phyloP scores from a whole-genome alignment of 371 early-diverging fungal species.

The Mortierella sp. region DNA sequence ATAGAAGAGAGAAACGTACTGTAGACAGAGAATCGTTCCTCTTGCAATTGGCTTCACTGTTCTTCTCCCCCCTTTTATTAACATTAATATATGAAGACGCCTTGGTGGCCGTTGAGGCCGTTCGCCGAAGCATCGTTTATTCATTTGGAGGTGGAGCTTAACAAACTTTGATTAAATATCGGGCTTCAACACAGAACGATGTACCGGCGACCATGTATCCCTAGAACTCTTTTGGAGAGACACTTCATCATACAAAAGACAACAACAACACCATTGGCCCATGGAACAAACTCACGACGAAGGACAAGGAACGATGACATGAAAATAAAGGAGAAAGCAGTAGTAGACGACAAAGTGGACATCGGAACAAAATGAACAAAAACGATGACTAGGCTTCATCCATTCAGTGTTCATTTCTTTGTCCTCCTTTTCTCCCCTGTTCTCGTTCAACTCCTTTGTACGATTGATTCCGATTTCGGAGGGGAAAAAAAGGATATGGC shows the following conservation, averaged over 20 bases:
- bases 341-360: neutral
- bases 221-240: neutral
- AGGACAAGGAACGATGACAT: neutral
- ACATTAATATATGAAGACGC: too few species aligned
- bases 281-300: neutral
- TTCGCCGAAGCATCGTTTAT: neutral
- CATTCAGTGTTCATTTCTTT: neutral
- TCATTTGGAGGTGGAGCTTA: too few species aligned
- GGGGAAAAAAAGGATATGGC: neutral
- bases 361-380: neutral
- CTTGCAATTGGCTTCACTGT: too few species aligned
- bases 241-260: neutral
- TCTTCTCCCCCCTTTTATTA: neutral
- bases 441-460: neutral
- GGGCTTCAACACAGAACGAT: conserved; percentile 10
- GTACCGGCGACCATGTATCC: neutral
- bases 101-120: conserved; percentile 8
- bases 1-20: too few species aligned
- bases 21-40: too few species aligned
- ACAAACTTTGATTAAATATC: neutral
- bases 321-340: neutral
- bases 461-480: neutral
- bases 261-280: neutral
- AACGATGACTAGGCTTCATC: neutral
- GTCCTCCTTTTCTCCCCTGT: neutral